phyloP scores from a whole-genome alignment of 345 rosid species.

The Trapa incisa region DNA sequence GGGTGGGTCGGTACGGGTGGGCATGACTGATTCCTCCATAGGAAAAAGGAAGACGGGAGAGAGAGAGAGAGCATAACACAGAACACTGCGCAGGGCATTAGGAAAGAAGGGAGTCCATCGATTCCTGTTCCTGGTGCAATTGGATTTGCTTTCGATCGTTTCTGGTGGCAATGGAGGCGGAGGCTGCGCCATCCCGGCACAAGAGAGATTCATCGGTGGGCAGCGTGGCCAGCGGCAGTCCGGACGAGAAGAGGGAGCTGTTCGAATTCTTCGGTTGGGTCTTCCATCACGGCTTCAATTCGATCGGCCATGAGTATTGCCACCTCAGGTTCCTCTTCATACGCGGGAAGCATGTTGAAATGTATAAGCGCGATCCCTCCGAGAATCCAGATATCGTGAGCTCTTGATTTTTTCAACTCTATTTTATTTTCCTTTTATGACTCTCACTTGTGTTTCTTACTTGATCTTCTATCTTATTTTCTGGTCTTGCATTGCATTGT shows the following conservation, averaged over 20 bases:
- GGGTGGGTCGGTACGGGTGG: no score
- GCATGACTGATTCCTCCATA: no score
- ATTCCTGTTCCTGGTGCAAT: not conserved
- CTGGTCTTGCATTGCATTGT: no score
- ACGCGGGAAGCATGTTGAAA: constrained; percentile 65
- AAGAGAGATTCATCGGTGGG: constrained; percentile 9
- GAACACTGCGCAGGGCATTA: not conserved
- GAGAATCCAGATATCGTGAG: constrained; percentile 77
- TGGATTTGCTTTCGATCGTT: not conserved
- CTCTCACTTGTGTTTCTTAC: no score
- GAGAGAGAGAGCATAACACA: not conserved
- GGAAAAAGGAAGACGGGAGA: not conserved
- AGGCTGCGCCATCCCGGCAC: not conserved
- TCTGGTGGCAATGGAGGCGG: not conserved
- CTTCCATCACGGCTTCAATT: constrained; percentile 68
- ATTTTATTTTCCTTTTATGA: not conserved
- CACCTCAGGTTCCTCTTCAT: constrained; percentile 59
- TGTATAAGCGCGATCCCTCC: constrained; percentile 90
- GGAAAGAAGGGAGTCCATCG: not conserved
- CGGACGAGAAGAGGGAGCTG: constrained; percentile 12
- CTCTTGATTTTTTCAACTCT: not conserved
- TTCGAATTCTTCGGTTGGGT: constrained; percentile 71
- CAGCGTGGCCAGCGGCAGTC: constrained; percentile 5
- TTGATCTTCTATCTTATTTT: no score
- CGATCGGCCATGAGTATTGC: constrained; percentile 76